Percentiles rank a stretch among this genome's conserved stretches.
These are phyloP conservation scores for Veloporphyrellus conicus DNA, from an alignment of 1,284 basidiomycete species.

Conservation along the genomic window DNA sequence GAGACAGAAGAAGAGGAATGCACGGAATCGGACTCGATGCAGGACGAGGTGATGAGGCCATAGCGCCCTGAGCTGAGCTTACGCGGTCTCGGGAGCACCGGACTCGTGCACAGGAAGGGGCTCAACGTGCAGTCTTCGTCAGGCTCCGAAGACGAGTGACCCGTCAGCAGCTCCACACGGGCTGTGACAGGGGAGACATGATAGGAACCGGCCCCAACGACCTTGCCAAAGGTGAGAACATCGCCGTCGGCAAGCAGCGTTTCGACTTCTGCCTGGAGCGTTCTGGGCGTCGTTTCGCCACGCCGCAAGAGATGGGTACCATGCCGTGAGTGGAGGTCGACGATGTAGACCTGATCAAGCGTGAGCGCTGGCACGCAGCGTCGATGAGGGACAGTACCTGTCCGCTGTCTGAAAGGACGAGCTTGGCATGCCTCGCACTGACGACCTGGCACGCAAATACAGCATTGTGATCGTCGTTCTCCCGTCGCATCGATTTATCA, in stretches of 20 bases:
- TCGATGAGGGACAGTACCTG: slow-evolving; percentile 20
- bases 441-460: slow-evolving; percentile 35
- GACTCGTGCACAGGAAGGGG: slow-evolving; percentile 10
- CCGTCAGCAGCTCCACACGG: slow-evolving; percentile 51
- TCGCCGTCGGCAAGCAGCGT: slow-evolving; percentile 58
- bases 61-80: slow-evolving; percentile 45
- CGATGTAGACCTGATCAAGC: slow-evolving; percentile 28
- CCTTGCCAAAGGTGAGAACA: slow-evolving; percentile 67
- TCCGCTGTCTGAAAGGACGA: slow-evolving; percentile 29
- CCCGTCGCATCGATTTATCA: slow-evolving; percentile 34
- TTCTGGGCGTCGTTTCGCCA: slow-evolving; percentile 20
- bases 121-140: slow-evolving; percentile 2
- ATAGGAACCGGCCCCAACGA: slow-evolving; percentile 55
- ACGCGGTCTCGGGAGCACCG: slow-evolving; percentile 13
- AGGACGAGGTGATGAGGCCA: slow-evolving; percentile 45
- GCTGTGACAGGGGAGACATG: slow-evolving; percentile 58
- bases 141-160: slow-evolving; percentile 11
- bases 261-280: slow-evolving; percentile 34
- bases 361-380: slow-evolving; percentile 13
- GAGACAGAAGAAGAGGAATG: slow-evolving; percentile 38
- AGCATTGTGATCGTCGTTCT: slow-evolving; percentile 33
- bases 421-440: slow-evolving; percentile 33
- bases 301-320: slow-evolving; percentile 26
- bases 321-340: slow-evolving; percentile 34
- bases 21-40: slow-evolving; percentile 33